A percentile compares a stretch with the other conserved stretches of the same genome.
These are phyloP conservation scores for Trichoderma sp. DNA, from an alignment of 2,329 filamentous ascomycete genomes.

Conservation along the genomic window DNA sequence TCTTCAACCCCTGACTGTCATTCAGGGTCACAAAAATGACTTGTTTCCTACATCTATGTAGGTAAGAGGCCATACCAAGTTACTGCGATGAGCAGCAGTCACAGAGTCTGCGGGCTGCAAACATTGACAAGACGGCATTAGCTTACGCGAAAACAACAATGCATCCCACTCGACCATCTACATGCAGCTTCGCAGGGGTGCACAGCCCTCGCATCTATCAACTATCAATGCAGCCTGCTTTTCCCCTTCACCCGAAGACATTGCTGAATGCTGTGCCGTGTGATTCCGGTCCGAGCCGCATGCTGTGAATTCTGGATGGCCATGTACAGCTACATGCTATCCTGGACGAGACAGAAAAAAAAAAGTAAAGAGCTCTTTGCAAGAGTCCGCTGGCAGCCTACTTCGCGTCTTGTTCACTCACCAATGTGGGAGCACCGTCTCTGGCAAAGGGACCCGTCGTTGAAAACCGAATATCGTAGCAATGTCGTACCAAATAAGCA, in stretches of 20 bases:
- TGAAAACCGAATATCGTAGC: neutral
- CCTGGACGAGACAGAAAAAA: neutral
- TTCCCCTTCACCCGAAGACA: neutral
- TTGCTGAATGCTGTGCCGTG: neutral
- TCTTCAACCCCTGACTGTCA: too few species aligned
- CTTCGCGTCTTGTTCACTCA: neutral
- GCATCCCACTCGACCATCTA: neutral
- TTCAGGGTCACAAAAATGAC: too few species aligned
- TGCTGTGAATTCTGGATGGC: conserved; percentile 11
- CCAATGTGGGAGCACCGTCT: neutral
- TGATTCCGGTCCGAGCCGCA: conserved; percentile 15
- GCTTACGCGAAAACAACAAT: neutral
- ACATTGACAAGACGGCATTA: neutral
- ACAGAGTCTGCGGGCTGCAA: neutral
- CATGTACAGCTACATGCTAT: neutral
- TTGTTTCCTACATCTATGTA: too few species aligned
- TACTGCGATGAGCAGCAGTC: neutral
- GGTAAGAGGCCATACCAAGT: neutral
- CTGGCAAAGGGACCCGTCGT: neutral
- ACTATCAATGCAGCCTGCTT: neutral
- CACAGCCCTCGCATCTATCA: conserved; percentile 12
- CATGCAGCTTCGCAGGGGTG: neutral
- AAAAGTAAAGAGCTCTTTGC: neutral
- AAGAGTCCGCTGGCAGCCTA: neutral
- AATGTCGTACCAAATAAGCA: conserved; percentile 4